Conservation (phyloP, 768 basidiomycete genomes). For the Tubosaeta sp. region DNA sequence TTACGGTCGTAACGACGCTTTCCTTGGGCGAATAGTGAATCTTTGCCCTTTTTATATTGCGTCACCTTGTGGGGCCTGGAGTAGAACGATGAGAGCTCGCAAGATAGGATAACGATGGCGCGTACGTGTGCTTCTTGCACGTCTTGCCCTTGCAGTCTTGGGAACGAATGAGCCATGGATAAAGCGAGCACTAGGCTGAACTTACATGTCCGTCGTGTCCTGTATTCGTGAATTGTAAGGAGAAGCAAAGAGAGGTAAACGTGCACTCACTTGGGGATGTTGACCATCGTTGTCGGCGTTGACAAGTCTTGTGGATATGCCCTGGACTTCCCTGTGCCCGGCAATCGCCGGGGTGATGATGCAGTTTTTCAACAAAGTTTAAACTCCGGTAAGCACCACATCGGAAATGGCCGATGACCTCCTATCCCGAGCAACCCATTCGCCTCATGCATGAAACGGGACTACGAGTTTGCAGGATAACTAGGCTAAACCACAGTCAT, state of each 20-base stretch:
- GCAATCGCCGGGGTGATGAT: constrained; percentile 25
- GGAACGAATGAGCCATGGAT: constrained; percentile 6
- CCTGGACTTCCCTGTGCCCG: constrained; percentile 12
- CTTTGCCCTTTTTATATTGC: constrained; percentile 99
- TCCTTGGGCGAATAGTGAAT: constrained; percentile 95
- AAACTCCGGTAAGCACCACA: constrained; percentile 8
- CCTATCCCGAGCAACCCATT: no score
- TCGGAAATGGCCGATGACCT: not conserved
- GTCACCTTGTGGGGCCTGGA: constrained; percentile 98
- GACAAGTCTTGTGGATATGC: constrained; percentile 10
- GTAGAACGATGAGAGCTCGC: not conserved
- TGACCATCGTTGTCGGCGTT: constrained; percentile 62
- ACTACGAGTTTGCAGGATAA: no score
- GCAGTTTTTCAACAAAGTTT: constrained; percentile 20
- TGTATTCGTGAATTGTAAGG: constrained; percentile 21
- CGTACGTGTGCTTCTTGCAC: constrained; percentile 97
- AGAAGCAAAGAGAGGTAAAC: constrained; percentile 9
- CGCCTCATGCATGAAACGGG: no score
- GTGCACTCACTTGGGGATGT: constrained; percentile 82
- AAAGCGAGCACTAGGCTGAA: not conserved
- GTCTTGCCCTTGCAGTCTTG: constrained; percentile 93
- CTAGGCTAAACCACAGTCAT: no score
- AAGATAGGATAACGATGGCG: constrained; percentile 5
- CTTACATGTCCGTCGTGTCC: constrained; percentile 97
- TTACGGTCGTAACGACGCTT: constrained; percentile 99